Base-by-base conservation (phyloP, 306 rosid species). In the Inga leiocalycina region DNA sequence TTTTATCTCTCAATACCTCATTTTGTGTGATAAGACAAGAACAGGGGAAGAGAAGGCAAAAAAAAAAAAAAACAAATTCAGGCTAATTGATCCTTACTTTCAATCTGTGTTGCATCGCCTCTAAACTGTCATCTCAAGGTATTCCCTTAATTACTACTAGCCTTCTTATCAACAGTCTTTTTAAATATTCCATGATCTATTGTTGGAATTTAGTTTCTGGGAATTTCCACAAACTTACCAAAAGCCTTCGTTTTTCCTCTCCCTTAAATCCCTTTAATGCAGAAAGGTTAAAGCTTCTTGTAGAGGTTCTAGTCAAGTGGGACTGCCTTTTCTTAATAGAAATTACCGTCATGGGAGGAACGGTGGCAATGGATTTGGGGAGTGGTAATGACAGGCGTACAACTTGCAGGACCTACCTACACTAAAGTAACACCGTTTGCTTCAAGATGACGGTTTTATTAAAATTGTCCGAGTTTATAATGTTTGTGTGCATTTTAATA, bases 301-400 rank as follows among this genome's bases (percentile, higher is more conserved):
- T 46, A 72, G 73, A 76, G 51, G 30, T 10, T 32, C 68, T 1
- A 84, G 16, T 77, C 71, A 81, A 75, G 39, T 84, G 30, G 77
- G 79, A 10, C 59, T 32, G 27, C 54, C 35, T 81, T 69, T 67
- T 81, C 76, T 79, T 8, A 8, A 37, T 3, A 89, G 94, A 75
- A 84, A 46, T 65, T 93, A 83, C 87, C 86, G 89, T 74, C 30
- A 87, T 82, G 89, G 56, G 59, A 82, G 79, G 75, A 84, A 61
- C 19, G 10, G 80, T 61, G 85, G 75, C 54, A 81, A 48, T 85
- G 90, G 83, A 80, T 3, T 81, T 41, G 79, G 66, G 62, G 90
- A 90, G 83, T 95, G 95, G 95, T 0, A 32, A 32, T 32, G 34
- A 32, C 34, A 32, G 34, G 34, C 2, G 34, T 32, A 3, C 34